Base-by-base conservation (phyloP, 768 basidiomycete genomes). In the Imleria badia region DNA sequence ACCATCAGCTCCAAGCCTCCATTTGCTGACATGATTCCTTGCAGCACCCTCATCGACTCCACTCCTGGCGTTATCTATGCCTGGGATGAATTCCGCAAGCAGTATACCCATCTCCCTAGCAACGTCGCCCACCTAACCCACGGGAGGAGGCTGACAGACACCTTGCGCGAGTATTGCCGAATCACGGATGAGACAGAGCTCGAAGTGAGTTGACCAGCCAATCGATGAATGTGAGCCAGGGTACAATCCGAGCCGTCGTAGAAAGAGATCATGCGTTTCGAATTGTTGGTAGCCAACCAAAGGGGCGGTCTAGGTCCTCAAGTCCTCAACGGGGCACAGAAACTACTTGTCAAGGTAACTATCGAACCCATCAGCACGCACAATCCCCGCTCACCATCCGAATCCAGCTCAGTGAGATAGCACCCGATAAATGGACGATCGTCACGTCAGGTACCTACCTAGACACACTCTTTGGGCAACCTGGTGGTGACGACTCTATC, bases 21-120 rank as follows among this genome's bases (percentile, higher is more conserved):
- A 23, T 33, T 20, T 6, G 22, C 41, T 61, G 22, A 69, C 22
- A 52, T 53, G 43, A 20, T 52, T 9, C 10, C 38, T 44, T 31
- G 13, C 63, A 89, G 87, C 39, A 90, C 87, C 7, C 78, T 87
- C 54, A 81, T 88, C 64, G 90, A 93, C 72, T 91, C 90, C 3
- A 93, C 91, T 6, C 89, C 89, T 1, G 92, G 91, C 5, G 87
- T 93, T n/a, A 59, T 83, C 47, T 79, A 79, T 55, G 87, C 89
- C 9, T 94, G 92, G 92, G 74, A 81, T 46, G 81, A 74, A 42
- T 94, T 91, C 66, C 76, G 79, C 38, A 74, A 72, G 39, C 79
- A 87, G 53, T 91, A 91, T 58, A 60, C 58, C 67, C 72, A 55
- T 66, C 75, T 62, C 74, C 85, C 79, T 1, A 78, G 80, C 58